Evolutionary conservation across 2,329 filamentous ascomycete species (phyloP), one percentile per base, ranked within the genome.

Genomic region (Rhynchosporium secalis): DNA sequence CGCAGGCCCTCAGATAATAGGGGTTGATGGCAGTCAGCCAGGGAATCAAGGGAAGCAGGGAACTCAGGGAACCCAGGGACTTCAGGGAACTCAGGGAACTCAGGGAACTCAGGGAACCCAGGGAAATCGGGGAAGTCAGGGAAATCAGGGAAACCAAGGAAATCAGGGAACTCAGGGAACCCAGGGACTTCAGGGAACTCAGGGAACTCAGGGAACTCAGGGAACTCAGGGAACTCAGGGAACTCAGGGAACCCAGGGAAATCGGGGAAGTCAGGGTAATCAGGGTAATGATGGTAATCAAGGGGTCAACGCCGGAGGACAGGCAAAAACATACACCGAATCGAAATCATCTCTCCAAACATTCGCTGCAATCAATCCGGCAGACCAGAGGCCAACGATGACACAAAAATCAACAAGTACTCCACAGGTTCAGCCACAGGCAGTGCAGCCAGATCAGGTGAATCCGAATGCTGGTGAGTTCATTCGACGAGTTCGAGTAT

Each of bases 271-370:
- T 6, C 5, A 10, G 33, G 9, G 6, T 6, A 36, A 20, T 20
- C 20, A 20, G 20, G 20, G 20, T 20, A 20, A 20, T 20, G 20
- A 20, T 20, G 20, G 20, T 20, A 57, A 55, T 9, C 12, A 56
- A 56, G 7, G 51, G n/a, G 54, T 33, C 29, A 49, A 15, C 2
- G 10, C 10, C 26, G 41, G 45, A 31, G 41, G 46, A 45, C 31
- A 38, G 56, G 55, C 55, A 38, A 66, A 64, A 52, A 61, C 66
- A 26, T 58, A 75, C 64, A 78, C 76, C 36, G 70, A 77, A 20
- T 78, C 76, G 10, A 72, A 76, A n/a, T 69, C 68, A 1, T 65
- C 61, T 26, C 12, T 2, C 29, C 15, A 61, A 28, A 59, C 62
- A 47, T 26, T 63, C 26, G 63, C 52, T 49, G 56, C 33, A 15